Conservation (phyloP, 176 grass and related monocot genomes). For the Aechmea fasciata region DNA sequence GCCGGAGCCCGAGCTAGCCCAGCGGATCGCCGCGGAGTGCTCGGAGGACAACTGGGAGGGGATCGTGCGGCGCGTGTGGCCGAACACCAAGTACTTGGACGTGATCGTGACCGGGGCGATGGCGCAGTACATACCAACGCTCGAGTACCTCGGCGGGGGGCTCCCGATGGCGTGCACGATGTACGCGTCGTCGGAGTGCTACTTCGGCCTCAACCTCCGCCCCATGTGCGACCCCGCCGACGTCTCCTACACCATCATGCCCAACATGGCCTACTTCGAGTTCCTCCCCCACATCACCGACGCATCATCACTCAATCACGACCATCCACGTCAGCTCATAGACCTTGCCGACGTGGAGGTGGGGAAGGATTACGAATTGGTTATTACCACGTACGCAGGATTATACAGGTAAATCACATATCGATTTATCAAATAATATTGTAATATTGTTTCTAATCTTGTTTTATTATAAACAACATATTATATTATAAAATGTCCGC, state of each 20-base stretch:
- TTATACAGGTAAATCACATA: constrained; percentile 43
- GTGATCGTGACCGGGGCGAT: constrained; percentile 97
- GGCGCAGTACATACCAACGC: constrained; percentile 94
- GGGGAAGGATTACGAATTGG: constrained; percentile 74
- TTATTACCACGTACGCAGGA: constrained; percentile 88
- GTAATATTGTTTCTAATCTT: background rate
- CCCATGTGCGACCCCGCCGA: constrained; percentile 81
- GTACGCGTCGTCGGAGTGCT: constrained; percentile 97
- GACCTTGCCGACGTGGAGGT: constrained; percentile 71
- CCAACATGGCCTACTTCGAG: constrained; percentile 98
- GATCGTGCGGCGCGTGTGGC: constrained; percentile 79
- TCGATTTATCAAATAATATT: too few species aligned
- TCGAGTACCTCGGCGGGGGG: constrained; percentile 74
- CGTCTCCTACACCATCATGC: constrained; percentile 98
- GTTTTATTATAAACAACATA: background rate
- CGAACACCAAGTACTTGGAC: constrained; percentile 93
- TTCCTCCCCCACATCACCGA: constrained; percentile 52
- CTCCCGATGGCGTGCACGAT: constrained; percentile 94
- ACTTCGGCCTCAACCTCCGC: constrained; percentile 90
- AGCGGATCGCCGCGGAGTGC: constrained; percentile 54
- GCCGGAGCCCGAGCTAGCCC: constrained; percentile 39
- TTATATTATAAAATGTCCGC: background rate
- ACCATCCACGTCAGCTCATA: constrained; percentile 29
- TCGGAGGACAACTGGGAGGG: constrained; percentile 42
- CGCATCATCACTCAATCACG: background rate